Conservation (phyloP, 2,329 filamentous ascomycete genomes). For the Phyllosticta citriasiana region DNA sequence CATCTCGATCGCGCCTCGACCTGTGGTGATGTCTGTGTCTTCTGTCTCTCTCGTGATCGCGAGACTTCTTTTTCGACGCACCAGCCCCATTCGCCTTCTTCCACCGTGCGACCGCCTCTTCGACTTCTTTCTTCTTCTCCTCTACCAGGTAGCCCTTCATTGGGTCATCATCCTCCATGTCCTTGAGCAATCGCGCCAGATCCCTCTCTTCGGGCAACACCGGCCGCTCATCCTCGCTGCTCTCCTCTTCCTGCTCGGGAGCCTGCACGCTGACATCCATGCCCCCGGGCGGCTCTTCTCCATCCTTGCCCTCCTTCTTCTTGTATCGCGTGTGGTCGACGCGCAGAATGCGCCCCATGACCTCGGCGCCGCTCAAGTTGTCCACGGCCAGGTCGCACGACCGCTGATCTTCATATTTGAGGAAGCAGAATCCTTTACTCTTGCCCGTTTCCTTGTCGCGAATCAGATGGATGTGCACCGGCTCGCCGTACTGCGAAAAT, state of each 20-base stretch:
- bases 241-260: slow-evolving; percentile 28
- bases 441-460: slow-evolving; percentile 96
- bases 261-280: slow-evolving; percentile 44
- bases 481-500: slow-evolving; percentile 94
- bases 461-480: slow-evolving; percentile 81
- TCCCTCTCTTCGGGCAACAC: slow-evolving; percentile 75
- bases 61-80: slow-evolving; percentile 4
- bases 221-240: slow-evolving; percentile 41
- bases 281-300: slow-evolving; percentile 46
- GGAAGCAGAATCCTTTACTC: slow-evolving; percentile 85
- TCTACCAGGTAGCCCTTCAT: slow-evolving; percentile 90
- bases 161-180: slow-evolving; percentile 90
- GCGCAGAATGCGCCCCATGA: slow-evolving; percentile 68
- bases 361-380: slow-evolving; percentile 78
- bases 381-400: slow-evolving; percentile 94
- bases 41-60: neutral
- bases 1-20: neutral
- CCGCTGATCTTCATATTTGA: slow-evolving; percentile 97
- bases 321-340: slow-evolving; percentile 95
- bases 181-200: slow-evolving; percentile 60
- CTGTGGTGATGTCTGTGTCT: slow-evolving; percentile 4
- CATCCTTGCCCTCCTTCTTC: slow-evolving; percentile 58
- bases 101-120: slow-evolving; percentile 52
- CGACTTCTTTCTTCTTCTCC: slow-evolving; percentile 83
- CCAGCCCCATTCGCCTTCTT: slow-evolving; percentile 40